Percentiles rank a stretch among this genome's conserved stretches.
phyloP scores from a whole-genome alignment of 129 eudicot genomes.

The Flaveria bidentis region DNA sequence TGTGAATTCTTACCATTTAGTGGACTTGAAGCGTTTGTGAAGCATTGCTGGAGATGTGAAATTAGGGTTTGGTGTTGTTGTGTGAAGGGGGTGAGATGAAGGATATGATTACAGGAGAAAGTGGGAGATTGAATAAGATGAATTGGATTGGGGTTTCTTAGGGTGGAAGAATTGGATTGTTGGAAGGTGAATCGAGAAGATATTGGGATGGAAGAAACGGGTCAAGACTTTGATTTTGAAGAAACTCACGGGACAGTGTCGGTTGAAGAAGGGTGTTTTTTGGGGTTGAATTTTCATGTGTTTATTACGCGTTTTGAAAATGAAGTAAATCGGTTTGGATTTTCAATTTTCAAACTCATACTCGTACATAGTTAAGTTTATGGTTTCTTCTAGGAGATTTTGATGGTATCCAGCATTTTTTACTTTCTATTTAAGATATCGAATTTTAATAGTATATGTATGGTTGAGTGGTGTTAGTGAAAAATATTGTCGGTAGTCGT shows the following conservation, averaged over 20 bases:
- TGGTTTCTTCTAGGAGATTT: too few relatives aligned
- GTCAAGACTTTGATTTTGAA: slow-evolving; percentile 13
- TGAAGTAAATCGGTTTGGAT: too few relatives aligned
- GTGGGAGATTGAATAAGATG: neutral
- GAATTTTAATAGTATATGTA: too few relatives aligned
- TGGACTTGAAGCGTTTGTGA: slow-evolving; percentile 74
- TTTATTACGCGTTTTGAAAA: neutral
- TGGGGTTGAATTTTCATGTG: neutral
- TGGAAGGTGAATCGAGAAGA: slow-evolving; percentile 17
- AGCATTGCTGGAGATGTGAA: slow-evolving; percentile 41
- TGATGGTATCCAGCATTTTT: too few relatives aligned
- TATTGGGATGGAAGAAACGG: slow-evolving; percentile 14
- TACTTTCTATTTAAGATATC: too few relatives aligned
- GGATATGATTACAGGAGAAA: neutral
- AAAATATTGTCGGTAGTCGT: too few relatives aligned
- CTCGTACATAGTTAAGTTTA: too few relatives aligned
- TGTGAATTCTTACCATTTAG: slow-evolving; percentile 59
- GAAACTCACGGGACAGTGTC: slow-evolving; percentile 3
- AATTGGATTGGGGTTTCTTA: neutral
- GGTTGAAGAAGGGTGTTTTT: neutral
- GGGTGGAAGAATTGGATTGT: slow-evolving; percentile 16
- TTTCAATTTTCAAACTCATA: too few relatives aligned
- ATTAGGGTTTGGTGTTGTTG: slow-evolving; percentile 31
- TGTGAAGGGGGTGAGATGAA: neutral
- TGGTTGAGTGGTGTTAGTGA: too few relatives aligned